Evolutionary conservation across 2,329 filamentous ascomycete species (phyloP), one percentile per base, ranked within the genome.

Genomic region (Penicillium sp.): DNA sequence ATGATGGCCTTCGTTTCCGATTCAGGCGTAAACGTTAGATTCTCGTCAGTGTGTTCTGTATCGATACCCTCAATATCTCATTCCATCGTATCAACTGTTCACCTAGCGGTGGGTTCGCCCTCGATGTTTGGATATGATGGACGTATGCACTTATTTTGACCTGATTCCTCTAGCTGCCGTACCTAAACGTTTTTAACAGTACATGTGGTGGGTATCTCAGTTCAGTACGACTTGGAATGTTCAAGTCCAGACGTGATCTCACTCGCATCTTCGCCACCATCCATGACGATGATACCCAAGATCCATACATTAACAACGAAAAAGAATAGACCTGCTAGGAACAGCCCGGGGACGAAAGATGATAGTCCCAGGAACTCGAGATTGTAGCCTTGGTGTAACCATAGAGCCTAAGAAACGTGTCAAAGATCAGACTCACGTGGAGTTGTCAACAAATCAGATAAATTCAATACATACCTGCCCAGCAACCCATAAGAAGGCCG

Each of bases 241-340:
- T 72, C n/a, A 6, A 10, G 11, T 29, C 18, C 37, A 29, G 9
- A 4, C 25, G 6, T 19, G 16, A 27, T 36, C 25, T 46, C 47
- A 8, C 35, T 29, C 4, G 41, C 35, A 14, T 25, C 28, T 10
- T 43, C 40, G 4, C 69, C 70, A 19, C 78, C 77, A 68, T 97
- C 93, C 2, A 67, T 66, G 6, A 96, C 79, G 36, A 97, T 83
- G 39, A 95, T 75, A 0, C 88, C 88, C 33, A 99, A 67, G 46
- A 97, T 88, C 83, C 89, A 95, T 59, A 84, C 85, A 67, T 99
- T 97, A 13, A 90, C 80, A 1, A 83, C 68, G 66, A 96, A 97
- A 73, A 99, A 97, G 0, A 73, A 72, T 12, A 95, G 68, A 0
- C 88, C 86, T 0, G 89, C 78, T 0, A 80, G 56, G 82, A 89